Conservation (phyloP, 495 filamentous ascomycete species). For the Trichoderma reesei region DNA sequence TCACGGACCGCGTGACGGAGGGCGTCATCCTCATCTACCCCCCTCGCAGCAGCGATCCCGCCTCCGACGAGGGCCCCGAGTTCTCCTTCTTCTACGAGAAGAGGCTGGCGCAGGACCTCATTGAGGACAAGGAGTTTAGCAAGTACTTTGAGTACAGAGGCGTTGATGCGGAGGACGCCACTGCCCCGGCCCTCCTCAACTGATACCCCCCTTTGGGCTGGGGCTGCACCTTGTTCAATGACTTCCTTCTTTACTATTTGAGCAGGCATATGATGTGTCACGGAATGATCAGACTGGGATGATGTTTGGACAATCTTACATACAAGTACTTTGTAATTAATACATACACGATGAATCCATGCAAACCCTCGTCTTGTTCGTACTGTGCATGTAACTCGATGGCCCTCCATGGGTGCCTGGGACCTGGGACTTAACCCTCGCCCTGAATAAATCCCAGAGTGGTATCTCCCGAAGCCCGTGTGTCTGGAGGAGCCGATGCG, state of each 20-base stretch:
- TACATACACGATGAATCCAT: no score
- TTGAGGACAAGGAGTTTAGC: slow-evolving; percentile 30
- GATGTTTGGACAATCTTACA: no score
- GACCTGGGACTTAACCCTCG: no score
- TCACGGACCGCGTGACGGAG: slow-evolving; percentile 21
- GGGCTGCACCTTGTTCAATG: background rate
- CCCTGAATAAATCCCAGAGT: no score
- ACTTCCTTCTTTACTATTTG: background rate
- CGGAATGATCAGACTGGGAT: no score
- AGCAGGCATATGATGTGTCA: background rate
- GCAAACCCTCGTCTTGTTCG: no score
- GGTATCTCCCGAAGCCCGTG: no score
- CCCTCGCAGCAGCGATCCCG: slow-evolving; percentile 12
- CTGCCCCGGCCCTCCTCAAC: background rate
- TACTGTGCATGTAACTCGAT: no score
- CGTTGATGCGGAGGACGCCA: slow-evolving; percentile 14
- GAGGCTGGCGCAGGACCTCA: slow-evolving; percentile 21
- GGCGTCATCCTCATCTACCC: slow-evolving; percentile 25
- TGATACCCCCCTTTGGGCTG: background rate
- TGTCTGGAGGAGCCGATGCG: no score
- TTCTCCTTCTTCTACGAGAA: slow-evolving; percentile 34
- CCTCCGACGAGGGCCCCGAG: slow-evolving; percentile 34
- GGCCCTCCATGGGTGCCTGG: no score
- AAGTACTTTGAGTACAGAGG: slow-evolving; percentile 36
- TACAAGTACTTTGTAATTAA: no score